Conservation (phyloP, 441 rosid species). For the Biscutella laevigata region DNA sequence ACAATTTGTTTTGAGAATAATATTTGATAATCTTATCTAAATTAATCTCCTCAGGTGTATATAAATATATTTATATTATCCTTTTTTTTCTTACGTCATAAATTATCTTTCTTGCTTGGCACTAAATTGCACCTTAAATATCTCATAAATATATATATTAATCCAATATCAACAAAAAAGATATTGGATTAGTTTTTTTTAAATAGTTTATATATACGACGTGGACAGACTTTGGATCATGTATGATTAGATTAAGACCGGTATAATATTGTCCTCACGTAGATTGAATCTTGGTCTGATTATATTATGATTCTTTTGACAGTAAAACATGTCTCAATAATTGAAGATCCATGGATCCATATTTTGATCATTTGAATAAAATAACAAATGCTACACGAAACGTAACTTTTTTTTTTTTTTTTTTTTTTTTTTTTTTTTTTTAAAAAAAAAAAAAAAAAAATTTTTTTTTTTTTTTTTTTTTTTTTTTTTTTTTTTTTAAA, state of each 20-base stretch:
- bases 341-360: no score
- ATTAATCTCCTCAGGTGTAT: background rate
- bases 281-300: constrained; percentile 15
- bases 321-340: background rate
- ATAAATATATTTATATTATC: constrained; percentile 8
- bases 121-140: constrained; percentile 20
- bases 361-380: no score
- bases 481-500: no score
- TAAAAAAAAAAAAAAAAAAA: no score
- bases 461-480: no score
- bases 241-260: constrained; percentile 12
- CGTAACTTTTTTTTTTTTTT: no score
- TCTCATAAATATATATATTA: constrained; percentile 3
- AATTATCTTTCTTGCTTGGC: background rate
- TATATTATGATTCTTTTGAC: background rate
- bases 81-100: background rate
- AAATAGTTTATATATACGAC: constrained; percentile 8
- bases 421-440: no score
- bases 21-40: background rate
- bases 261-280: constrained; percentile 10
- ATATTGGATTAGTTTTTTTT: background rate
- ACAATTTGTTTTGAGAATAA: constrained; percentile 1
- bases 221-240: constrained; percentile 17
- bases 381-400: no score
- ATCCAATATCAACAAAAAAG: background rate